Percentiles rank a stretch among this genome's conserved stretches.
Conservation (phyloP, 2,329 filamentous ascomycete genomes). For the Pseudomassariella vexata region DNA sequence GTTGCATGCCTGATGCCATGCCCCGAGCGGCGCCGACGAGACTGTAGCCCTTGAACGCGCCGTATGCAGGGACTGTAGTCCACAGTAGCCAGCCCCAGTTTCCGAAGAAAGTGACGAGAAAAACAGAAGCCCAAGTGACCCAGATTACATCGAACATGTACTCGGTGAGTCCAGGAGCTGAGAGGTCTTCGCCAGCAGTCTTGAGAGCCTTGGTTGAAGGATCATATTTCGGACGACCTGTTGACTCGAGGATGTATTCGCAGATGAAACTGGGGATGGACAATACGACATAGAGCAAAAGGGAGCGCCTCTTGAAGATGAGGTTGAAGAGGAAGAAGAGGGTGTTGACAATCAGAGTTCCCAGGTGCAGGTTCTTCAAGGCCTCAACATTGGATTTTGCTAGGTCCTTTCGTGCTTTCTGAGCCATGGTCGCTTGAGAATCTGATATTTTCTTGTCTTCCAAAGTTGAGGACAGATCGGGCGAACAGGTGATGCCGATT, state of each 20-base stretch:
- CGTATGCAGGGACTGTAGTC: constrained; percentile 50
- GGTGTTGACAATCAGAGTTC: constrained; percentile 64
- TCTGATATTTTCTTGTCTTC: background rate
- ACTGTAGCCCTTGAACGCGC: constrained; percentile 46
- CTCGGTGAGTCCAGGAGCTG: constrained; percentile 83
- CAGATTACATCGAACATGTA: constrained; percentile 98
- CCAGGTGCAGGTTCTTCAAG: constrained; percentile 77
- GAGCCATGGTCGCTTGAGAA: constrained; percentile 46
- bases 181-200: constrained; percentile 79
- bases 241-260: constrained; percentile 78
- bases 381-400: constrained; percentile 74
- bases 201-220: constrained; percentile 60
- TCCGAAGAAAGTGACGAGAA: constrained; percentile 70
- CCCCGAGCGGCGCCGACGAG: constrained; percentile 49
- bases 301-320: constrained; percentile 58
- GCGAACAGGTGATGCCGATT: no score
- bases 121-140: constrained; percentile 79
- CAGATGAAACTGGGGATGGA: constrained; percentile 71
- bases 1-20: constrained; percentile 41
- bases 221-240: constrained; percentile 73
- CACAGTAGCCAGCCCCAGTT: constrained; percentile 65
- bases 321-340: constrained; percentile 71
- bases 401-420: constrained; percentile 58
- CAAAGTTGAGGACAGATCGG: no score
- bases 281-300: constrained; percentile 65